Conservation (phyloP, 192 early-diverging fungal genomes). For the Umbelopsis ramanniana region DNA sequence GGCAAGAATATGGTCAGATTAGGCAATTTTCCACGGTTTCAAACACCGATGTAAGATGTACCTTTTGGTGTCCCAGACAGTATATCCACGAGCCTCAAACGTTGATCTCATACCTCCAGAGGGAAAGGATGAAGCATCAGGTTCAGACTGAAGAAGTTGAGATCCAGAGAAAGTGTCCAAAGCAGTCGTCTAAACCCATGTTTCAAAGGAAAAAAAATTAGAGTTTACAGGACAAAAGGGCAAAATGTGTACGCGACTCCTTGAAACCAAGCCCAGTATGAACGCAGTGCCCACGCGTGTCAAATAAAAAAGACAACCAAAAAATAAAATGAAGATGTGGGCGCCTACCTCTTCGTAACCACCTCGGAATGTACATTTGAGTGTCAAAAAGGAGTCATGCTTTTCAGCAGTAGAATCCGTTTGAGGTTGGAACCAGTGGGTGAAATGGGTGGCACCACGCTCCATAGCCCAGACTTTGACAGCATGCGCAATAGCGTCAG, state of each 20-base stretch:
- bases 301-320: not conserved
- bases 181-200: constrained; percentile 51
- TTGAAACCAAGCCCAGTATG: not conserved
- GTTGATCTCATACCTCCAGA: constrained; percentile 97
- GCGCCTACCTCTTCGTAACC: constrained; percentile 81
- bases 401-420: constrained; percentile 99
- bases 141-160: constrained; percentile 97
- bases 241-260: constrained; percentile 5
- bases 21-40: constrained; percentile 31
- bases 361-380: constrained; percentile 80
- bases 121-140: constrained; percentile 99
- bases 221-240: not conserved
- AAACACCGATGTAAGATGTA: constrained; percentile 23
- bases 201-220: constrained; percentile 24
- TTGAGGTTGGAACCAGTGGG: constrained; percentile 99
- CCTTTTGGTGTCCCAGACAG: constrained; percentile 95
- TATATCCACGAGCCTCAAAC: constrained; percentile 99
- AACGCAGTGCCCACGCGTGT: not conserved
- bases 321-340: not conserved
- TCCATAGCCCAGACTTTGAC: constrained; percentile 98
- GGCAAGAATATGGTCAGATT: not conserved
- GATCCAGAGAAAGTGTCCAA: constrained; percentile 98
- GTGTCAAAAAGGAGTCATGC: constrained; percentile 96
- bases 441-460: constrained; percentile 97
- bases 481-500: constrained; percentile 99